Percentiles rank a stretch among this genome's conserved stretches.
Evolutionary conservation across 257 asterid species (phyloP).

Genomic region (Galeopsis tetrahit): DNA sequence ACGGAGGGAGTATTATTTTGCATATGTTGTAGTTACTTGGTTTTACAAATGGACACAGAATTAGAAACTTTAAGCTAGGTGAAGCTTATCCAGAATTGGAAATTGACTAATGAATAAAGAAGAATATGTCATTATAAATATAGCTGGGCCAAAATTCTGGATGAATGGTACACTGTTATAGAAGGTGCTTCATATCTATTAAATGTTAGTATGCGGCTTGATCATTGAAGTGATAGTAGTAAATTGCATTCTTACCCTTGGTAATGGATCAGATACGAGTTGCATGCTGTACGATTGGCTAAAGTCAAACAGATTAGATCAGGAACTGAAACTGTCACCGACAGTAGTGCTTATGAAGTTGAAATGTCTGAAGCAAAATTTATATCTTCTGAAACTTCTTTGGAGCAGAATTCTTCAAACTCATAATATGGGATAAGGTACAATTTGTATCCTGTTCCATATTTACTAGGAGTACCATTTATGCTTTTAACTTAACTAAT

Average conservation of each 20-base stretch:
- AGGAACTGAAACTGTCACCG: conserved; percentile 47
- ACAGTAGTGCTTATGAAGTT: conserved; percentile 59
- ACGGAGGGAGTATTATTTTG: background rate
- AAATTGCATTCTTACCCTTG: conserved; percentile 28
- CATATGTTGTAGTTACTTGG: background rate
- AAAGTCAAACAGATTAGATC: conserved; percentile 57
- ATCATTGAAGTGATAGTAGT: conserved; percentile 7
- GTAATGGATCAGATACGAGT: conserved; percentile 66
- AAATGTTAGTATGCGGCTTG: background rate
- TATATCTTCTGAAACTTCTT: conserved; percentile 33
- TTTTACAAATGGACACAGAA: background rate
- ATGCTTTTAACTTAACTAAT: conserved; percentile 22
- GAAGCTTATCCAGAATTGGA: background rate
- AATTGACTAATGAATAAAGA: conserved; percentile 1
- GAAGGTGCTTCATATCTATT: background rate
- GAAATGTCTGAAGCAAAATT: conserved; percentile 90
- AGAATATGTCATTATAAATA: background rate
- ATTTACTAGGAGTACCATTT: background rate
- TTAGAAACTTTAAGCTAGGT: background rate
- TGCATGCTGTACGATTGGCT: conserved; percentile 68
- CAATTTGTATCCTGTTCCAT: conserved; percentile 29
- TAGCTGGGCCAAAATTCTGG: background rate
- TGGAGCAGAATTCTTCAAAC: conserved; percentile 36
- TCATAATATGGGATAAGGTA: conserved; percentile 43
- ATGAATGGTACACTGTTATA: background rate